Evolutionary conservation across 768 basidiomycete species (phyloP), one percentile per base, ranked within the genome.

Genomic region (Auriculariales sp.): DNA sequence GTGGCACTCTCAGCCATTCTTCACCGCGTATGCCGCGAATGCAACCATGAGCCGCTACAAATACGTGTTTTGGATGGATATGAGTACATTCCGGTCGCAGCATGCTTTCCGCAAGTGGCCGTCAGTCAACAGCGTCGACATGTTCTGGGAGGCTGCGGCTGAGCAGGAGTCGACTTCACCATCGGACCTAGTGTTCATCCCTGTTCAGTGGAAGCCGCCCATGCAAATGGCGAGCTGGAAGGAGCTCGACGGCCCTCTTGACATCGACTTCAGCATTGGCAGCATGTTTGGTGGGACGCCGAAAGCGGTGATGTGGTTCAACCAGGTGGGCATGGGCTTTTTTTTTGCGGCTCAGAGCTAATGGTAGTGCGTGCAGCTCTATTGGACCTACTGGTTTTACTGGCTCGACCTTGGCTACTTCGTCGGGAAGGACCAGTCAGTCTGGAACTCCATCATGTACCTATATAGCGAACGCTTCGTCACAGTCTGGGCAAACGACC

Each of bases 61-160:
- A 19, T 79, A 74, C 58, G 72, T 68, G 2, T 79, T 79, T 54
- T 79, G 77, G 77, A 68, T 62, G 30, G 77, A 79, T 53, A 74
- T 75, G 1, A 75, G 72, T 4, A 72, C 73, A 52, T 76, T 79
- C 55, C 58, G 75, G 12, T 48, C 57, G n/a, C 55, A 62, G 1
- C 74, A 78, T 59, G 53, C 52, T 11, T 78, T 72, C 56, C 50
- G 51, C 3, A 34, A 30, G 12, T 79, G 78, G 78, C 78, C 77
- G 2, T 66, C 71, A 52, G 56, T 61, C 3, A 50, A 28, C 11
- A 61, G 71, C 10, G 64, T 77, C 2, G 58, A 66, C 25, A 53
- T 66, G 28, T 54, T 75, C 2, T 75, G 68, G 65, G 47, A 64
- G 19, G 57, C 64, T 28, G 71, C 63, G 3, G 58, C 57, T 22